These are phyloP conservation scores for Pseudopithomyces chartarum DNA, from an alignment of 2,329 filamentous ascomycete genomes.

Conservation along the genomic window DNA sequence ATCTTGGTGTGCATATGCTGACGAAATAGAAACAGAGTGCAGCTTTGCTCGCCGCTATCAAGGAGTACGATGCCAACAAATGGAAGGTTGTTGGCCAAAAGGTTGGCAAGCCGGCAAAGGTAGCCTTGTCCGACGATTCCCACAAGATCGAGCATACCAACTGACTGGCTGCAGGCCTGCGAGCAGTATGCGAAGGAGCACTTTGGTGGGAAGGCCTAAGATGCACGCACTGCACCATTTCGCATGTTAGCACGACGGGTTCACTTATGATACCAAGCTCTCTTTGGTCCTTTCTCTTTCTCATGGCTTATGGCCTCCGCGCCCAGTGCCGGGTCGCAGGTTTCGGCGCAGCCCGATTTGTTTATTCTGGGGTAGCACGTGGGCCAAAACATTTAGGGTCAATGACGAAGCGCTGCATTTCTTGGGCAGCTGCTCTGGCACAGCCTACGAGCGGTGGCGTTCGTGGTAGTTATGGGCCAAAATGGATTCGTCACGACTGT, in stretches of 20 bases:
- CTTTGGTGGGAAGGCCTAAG: slow-evolving; percentile 64
- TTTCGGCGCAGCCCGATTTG: slow-evolving; percentile 3
- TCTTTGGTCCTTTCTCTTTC: slow-evolving; percentile 16
- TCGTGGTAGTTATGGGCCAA: slow-evolving; percentile 27
- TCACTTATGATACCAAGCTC: slow-evolving; percentile 46
- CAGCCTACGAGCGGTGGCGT: slow-evolving; percentile 30
- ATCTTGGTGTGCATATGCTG: slow-evolving; percentile 25
- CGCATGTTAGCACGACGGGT: slow-evolving; percentile 34
- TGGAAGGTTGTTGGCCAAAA: slow-evolving; percentile 98
- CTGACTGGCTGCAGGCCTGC: slow-evolving; percentile 64
- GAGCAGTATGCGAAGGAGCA: slow-evolving; percentile 97
- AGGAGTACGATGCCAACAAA: slow-evolving; percentile 98
- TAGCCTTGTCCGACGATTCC: slow-evolving; percentile 45
- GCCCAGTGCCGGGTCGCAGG: slow-evolving; percentile 9
- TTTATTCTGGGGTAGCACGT: background rate
- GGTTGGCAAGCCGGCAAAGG: slow-evolving; percentile 97
- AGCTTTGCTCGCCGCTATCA: slow-evolving; percentile 88
- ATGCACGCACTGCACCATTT: slow-evolving; percentile 37
- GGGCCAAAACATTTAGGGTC: background rate
- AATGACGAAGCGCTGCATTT: background rate
- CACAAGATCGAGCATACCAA: slow-evolving; percentile 10
- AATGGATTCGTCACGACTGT: slow-evolving; percentile 19
- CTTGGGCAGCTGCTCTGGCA: slow-evolving; percentile 34
- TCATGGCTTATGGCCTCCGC: slow-evolving; percentile 37
- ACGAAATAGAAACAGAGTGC: slow-evolving; percentile 62